Evolutionary conservation across 2,329 filamentous ascomycete genomes (phyloP).

Genomic region (Macrophomina pseudophaseolina): DNA sequence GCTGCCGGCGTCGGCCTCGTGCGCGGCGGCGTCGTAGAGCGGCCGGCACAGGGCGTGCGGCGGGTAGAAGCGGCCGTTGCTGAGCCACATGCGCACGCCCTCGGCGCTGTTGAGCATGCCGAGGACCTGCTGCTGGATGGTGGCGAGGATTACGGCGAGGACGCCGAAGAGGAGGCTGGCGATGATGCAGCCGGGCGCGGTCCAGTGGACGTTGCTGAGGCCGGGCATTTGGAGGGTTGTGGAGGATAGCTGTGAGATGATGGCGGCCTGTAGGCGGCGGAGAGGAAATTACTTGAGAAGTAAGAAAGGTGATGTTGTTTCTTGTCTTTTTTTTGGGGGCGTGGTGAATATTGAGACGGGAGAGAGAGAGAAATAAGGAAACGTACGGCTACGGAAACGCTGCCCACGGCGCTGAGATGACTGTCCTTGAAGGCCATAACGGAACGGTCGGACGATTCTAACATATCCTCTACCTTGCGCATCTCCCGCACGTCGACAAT

Average conservation of each 20-base stretch:
- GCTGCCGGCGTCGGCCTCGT: neutral
- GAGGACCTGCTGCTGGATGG: slow-evolving; percentile 10
- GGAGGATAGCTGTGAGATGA: slow-evolving; percentile 18
- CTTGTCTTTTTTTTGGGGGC: too few species aligned
- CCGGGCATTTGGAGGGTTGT: slow-evolving; percentile 19
- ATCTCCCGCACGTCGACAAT: slow-evolving; percentile 17
- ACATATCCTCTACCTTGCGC: slow-evolving; percentile 18
- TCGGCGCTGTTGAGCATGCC: slow-evolving; percentile 15
- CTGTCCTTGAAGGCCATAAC: slow-evolving; percentile 20
- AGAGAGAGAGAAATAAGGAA: neutral
- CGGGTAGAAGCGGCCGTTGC: slow-evolving; percentile 18
- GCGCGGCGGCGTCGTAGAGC: neutral
- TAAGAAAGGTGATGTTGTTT: too few species aligned
- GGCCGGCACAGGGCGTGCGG: slow-evolving; percentile 9
- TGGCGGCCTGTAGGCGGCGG: neutral
- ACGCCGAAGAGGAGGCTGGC: slow-evolving; percentile 15
- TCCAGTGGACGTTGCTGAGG: slow-evolving; percentile 15
- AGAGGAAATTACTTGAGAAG: neutral
- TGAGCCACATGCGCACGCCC: slow-evolving; percentile 21
- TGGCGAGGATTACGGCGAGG: slow-evolving; percentile 19
- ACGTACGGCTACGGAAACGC: slow-evolving; percentile 9
- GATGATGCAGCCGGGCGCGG: slow-evolving; percentile 10
- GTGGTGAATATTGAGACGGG: too few species aligned
- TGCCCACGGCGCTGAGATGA: slow-evolving; percentile 13
- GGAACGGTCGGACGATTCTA: neutral